Percentiles rank a stretch among this genome's conserved stretches.
Evolutionary conservation across 108 stramenopile species (phyloP).

Genomic region (Cyclotella cryptica): DNA sequence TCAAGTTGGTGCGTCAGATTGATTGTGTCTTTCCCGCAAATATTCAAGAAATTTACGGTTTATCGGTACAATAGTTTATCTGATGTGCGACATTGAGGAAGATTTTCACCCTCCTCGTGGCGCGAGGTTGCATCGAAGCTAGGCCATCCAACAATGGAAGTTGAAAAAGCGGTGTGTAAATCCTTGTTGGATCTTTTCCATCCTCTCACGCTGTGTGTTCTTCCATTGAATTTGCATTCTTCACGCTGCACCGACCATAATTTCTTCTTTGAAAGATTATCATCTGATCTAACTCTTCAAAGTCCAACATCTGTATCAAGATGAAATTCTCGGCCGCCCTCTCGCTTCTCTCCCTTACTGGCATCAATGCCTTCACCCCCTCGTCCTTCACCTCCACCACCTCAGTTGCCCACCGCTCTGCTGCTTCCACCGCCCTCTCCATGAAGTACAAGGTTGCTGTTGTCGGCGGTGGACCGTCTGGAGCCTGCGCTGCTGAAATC

Average conservation of each 20-base stretch:
- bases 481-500: slow-evolving; percentile 97
- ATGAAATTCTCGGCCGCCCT: slow-evolving; percentile 72
- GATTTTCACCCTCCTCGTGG: not conserved
- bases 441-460: slow-evolving; percentile 97
- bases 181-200: not conserved
- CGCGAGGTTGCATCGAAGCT: not conserved
- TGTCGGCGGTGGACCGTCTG: slow-evolving; percentile 96
- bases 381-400: slow-evolving; percentile 64
- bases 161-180: slow-evolving; percentile 1
- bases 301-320: not conserved
- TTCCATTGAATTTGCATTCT: not conserved
- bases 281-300: not conserved
- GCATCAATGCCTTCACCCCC: slow-evolving; percentile 59
- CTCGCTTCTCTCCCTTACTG: slow-evolving; percentile 37
- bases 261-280: not conserved
- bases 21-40: not conserved
- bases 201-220: not conserved
- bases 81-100: not conserved
- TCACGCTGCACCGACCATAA: not conserved
- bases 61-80: not conserved
- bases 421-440: slow-evolving; percentile 55
- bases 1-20: not conserved
- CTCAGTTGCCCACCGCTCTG: slow-evolving; percentile 44
- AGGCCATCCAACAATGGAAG: not conserved
- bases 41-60: not conserved